Percentiles rank a stretch among this genome's conserved stretches.
Conservation (phyloP, 2,329 filamentous ascomycete species). For the Rhynchosporium agropyri region DNA sequence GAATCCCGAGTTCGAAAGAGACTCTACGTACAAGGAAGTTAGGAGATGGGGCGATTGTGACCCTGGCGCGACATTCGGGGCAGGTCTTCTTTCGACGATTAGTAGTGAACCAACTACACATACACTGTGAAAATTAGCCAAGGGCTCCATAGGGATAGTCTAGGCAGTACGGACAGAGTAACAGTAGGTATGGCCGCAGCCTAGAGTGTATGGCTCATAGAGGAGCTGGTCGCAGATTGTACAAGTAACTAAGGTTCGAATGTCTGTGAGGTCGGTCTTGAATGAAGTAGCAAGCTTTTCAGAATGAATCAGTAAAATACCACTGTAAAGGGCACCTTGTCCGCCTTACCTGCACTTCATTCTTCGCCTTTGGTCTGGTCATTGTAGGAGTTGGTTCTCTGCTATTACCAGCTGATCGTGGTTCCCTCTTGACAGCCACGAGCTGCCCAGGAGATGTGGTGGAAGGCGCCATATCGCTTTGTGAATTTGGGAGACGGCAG, state of each 20-base stretch:
- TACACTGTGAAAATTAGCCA: constrained; percentile 38
- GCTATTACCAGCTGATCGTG: background rate
- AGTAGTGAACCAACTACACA: constrained; percentile 44
- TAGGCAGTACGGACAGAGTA: constrained; percentile 55
- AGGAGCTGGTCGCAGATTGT: constrained; percentile 69
- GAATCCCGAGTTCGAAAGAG: background rate
- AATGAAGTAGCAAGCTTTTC: constrained; percentile 36
- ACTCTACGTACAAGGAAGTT: constrained; percentile 58
- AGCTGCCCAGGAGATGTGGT: constrained; percentile 8
- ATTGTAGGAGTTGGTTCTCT: constrained; percentile 14
- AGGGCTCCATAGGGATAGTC: background rate
- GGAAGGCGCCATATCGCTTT: constrained; percentile 15
- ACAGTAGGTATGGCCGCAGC: constrained; percentile 73
- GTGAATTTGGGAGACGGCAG: constrained; percentile 5
- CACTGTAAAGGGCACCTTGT: constrained; percentile 14
- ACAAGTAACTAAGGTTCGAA: constrained; percentile 64
- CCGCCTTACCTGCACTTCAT: constrained; percentile 21
- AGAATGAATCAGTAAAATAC: constrained; percentile 22
- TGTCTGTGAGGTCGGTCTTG: constrained; percentile 58
- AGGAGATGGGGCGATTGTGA: constrained; percentile 62
- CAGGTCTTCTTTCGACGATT: constrained; percentile 63
- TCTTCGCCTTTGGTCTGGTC: constrained; percentile 10
- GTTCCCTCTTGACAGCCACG: constrained; percentile 9
- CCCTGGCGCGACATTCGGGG: constrained; percentile 65
- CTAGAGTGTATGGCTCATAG: constrained; percentile 70